Percentiles rank a stretch among this genome's conserved stretches.
Evolutionary conservation across 2,329 filamentous ascomycete genomes (phyloP).

Genomic region (Nothopassalora personata): DNA sequence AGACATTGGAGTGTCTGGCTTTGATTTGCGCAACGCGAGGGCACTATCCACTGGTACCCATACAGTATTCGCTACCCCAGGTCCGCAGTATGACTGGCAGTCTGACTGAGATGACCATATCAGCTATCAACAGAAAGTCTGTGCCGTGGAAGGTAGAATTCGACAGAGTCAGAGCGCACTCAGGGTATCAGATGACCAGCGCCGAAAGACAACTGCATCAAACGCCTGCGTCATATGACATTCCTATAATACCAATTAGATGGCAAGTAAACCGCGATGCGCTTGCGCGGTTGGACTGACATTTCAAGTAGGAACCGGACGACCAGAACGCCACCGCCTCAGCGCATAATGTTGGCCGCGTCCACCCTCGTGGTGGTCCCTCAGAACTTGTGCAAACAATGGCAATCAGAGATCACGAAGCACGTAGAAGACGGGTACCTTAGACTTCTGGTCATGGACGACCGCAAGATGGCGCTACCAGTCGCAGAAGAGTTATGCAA

Average conservation of each 20-base stretch:
- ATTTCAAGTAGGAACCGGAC: constrained; percentile 32
- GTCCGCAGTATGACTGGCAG: constrained; percentile 51
- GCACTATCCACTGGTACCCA: constrained; percentile 61
- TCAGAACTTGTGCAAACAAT: constrained; percentile 76
- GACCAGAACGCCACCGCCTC: constrained; percentile 36
- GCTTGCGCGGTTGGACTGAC: background rate
- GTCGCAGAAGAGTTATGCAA: constrained; percentile 52
- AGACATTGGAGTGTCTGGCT: constrained; percentile 77
- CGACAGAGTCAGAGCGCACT: constrained; percentile 44
- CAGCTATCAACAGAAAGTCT: constrained; percentile 59
- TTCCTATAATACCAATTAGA: constrained; percentile 37
- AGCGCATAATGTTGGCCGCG: constrained; percentile 58
- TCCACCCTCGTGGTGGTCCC: constrained; percentile 76
- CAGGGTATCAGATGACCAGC: constrained; percentile 45
- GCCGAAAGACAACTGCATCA: constrained; percentile 51
- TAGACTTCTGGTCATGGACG: constrained; percentile 56
- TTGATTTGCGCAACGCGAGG: constrained; percentile 68
- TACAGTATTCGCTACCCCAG: constrained; percentile 48
- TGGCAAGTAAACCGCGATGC: constrained; percentile 16
- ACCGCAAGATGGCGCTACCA: constrained; percentile 51
- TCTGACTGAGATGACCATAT: constrained; percentile 70
- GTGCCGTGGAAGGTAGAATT: constrained; percentile 67
- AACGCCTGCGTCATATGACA: constrained; percentile 35
- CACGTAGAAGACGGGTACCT: constrained; percentile 61
- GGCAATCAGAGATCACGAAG: constrained; percentile 72